Conservation (phyloP, 768 basidiomycete genomes). For the Hypholoma fasciculare region DNA sequence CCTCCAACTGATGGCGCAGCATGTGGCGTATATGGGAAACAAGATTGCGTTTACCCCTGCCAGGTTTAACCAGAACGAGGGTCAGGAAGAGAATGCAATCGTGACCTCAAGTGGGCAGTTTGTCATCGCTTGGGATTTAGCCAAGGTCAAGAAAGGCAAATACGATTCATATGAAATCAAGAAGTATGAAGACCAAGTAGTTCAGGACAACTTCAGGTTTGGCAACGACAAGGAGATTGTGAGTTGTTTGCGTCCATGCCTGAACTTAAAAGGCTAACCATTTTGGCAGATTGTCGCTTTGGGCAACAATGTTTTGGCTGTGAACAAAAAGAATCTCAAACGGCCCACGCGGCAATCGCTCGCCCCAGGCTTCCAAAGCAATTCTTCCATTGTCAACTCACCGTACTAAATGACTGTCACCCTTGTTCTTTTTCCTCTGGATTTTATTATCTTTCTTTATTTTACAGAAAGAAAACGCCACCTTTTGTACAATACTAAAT, state of each 20-base stretch:
- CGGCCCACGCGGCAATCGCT: slow-evolving; percentile 79
- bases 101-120: slow-evolving; percentile 92
- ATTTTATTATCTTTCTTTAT: slow-evolving; percentile 16
- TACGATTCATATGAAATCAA: slow-evolving; percentile 95
- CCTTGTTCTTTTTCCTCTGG: slow-evolving; percentile 6
- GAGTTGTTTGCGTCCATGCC: slow-evolving; percentile 24
- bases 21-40: slow-evolving; percentile 92
- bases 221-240: slow-evolving; percentile 97
- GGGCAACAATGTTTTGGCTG: slow-evolving; percentile 88
- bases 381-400: slow-evolving; percentile 68
- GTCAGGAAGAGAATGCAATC: slow-evolving; percentile 90
- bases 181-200: slow-evolving; percentile 91
- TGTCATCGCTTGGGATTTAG: slow-evolving; percentile 97
- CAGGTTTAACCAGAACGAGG: slow-evolving; percentile 92
- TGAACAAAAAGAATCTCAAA: slow-evolving; percentile 92
- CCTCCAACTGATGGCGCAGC: slow-evolving; percentile 85
- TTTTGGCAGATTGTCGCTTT: slow-evolving; percentile 85
- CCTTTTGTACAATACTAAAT: slow-evolving; percentile 4
- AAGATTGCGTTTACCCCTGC: slow-evolving; percentile 90
- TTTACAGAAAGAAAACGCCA: background rate
- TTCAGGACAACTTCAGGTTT: slow-evolving; percentile 97
- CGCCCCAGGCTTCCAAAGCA: slow-evolving; percentile 46
- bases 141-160: slow-evolving; percentile 90
- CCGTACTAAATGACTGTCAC: slow-evolving; percentile 43
- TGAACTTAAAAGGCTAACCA: background rate